Evolutionary conservation across 225 moss, liverwort and hornwort species (phyloP).

Genomic region (Neckera pumila): DNA sequence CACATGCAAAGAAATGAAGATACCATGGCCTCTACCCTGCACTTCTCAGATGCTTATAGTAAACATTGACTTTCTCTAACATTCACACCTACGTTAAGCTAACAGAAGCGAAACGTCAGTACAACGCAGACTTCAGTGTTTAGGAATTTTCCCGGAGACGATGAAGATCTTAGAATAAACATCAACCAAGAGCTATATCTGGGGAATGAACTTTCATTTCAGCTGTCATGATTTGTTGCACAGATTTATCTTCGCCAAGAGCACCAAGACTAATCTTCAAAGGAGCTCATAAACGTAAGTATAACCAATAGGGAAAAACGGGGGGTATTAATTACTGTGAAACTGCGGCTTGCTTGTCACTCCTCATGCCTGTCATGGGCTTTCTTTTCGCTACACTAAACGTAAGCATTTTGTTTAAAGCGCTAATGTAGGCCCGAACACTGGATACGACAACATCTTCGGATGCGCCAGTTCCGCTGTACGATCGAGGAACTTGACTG

Average conservation of each 20-base stretch:
- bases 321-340: background rate
- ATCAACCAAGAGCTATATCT: background rate
- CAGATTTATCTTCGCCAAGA: no score
- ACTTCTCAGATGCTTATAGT: background rate
- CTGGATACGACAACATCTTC: slow-evolving; percentile 91
- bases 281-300: background rate
- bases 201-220: background rate
- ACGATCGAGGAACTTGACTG: slow-evolving; percentile 55
- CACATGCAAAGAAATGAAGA: background rate
- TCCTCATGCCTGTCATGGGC: background rate
- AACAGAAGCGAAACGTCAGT: background rate
- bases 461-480: slow-evolving; percentile 80
- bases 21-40: no score
- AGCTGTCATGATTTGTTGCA: background rate
- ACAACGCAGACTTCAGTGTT: background rate
- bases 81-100: background rate
- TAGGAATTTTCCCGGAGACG: background rate
- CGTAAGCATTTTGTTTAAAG: slow-evolving; percentile 85
- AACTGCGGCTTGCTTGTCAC: slow-evolving; percentile 26
- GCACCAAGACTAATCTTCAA: background rate
- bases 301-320: background rate
- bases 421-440: slow-evolving; percentile 87
- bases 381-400: slow-evolving; percentile 33
- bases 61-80: background rate
- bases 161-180: background rate